A percentile compares a stretch with the other conserved stretches of the same genome.
phyloP scores from a whole-genome alignment of 169 alveolate species.

The Plasmodium cynomolgi region DNA sequence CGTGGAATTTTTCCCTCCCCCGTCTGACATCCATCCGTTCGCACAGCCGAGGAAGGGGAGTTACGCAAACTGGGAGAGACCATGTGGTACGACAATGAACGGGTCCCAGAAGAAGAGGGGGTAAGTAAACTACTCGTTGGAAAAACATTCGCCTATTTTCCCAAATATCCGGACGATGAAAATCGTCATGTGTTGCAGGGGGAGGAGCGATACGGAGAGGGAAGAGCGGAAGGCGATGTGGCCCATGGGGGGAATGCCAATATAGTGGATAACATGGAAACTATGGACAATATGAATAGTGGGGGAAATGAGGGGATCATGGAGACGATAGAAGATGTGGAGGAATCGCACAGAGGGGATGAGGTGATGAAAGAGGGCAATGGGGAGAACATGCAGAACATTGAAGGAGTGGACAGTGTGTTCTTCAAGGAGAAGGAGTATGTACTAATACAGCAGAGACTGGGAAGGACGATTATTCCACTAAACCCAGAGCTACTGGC shows the following conservation, averaged over 20 bases:
- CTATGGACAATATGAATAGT: not conserved
- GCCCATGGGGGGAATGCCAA: not conserved
- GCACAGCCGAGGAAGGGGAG: not conserved
- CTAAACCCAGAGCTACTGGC: slow-evolving; percentile 57
- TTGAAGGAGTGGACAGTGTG: slow-evolving; percentile 21
- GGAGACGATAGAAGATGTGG: not conserved
- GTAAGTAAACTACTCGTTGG: slow-evolving; percentile 51
- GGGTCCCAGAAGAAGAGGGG: slow-evolving; percentile 70
- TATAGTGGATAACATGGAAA: not conserved
- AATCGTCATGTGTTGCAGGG: not conserved
- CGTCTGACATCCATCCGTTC: not conserved
- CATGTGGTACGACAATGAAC: slow-evolving; percentile 72
- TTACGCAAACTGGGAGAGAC: not conserved
- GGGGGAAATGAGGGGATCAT: not conserved
- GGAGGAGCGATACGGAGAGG: not conserved
- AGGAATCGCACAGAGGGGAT: not conserved
- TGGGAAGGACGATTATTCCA: slow-evolving; percentile 69
- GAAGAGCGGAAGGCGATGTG: not conserved
- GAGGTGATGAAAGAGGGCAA: not conserved
- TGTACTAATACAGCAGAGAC: slow-evolving; percentile 16
- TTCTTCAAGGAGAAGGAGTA: slow-evolving; percentile 26
- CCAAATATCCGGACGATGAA: slow-evolving; percentile 13
- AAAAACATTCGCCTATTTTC: slow-evolving; percentile 65
- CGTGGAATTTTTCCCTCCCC: not conserved
- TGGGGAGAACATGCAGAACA: not conserved